Conservation (phyloP, 2,329 filamentous ascomycete genomes). For the Cephalotrichum gorgonifer region DNA sequence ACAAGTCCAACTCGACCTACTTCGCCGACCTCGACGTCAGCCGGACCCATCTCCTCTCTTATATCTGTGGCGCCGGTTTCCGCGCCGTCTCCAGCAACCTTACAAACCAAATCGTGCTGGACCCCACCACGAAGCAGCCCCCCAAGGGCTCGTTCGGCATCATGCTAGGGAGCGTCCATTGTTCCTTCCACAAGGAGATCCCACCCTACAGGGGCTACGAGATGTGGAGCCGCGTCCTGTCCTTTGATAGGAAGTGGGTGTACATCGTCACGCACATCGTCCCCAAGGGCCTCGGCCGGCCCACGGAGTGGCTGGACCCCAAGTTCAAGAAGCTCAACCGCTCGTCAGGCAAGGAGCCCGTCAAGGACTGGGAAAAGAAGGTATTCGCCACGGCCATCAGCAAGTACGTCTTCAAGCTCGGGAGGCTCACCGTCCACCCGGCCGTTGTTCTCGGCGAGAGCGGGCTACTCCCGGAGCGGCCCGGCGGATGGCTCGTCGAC, state of each 20-base stretch:
- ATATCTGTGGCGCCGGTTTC: constrained; percentile 52
- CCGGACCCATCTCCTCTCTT: constrained; percentile 69
- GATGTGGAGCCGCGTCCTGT: constrained; percentile 60
- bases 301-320: constrained; percentile 40
- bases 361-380: constrained; percentile 43
- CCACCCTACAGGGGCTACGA: constrained; percentile 59
- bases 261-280: constrained; percentile 69
- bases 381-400: constrained; percentile 62
- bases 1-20: constrained; percentile 79
- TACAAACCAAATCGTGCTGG: constrained; percentile 36
- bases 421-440: constrained; percentile 74
- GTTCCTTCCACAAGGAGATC: constrained; percentile 66
- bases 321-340: constrained; percentile 29
- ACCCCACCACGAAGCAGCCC: constrained; percentile 35
- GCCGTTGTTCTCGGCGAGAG: constrained; percentile 63
- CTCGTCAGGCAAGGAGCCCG: constrained; percentile 23
- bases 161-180: constrained; percentile 63
- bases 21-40: constrained; percentile 78
- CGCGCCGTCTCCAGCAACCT: constrained; percentile 38
- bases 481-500: constrained; percentile 49
- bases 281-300: constrained; percentile 46
- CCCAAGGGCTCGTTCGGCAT: constrained; percentile 47
- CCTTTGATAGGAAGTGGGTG: constrained; percentile 76
- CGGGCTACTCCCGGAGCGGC: constrained; percentile 63
- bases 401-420: constrained; percentile 78